phyloP scores from a whole-genome alignment of 192 early-diverging fungal genomes.

The Entomortierella lignicola region DNA sequence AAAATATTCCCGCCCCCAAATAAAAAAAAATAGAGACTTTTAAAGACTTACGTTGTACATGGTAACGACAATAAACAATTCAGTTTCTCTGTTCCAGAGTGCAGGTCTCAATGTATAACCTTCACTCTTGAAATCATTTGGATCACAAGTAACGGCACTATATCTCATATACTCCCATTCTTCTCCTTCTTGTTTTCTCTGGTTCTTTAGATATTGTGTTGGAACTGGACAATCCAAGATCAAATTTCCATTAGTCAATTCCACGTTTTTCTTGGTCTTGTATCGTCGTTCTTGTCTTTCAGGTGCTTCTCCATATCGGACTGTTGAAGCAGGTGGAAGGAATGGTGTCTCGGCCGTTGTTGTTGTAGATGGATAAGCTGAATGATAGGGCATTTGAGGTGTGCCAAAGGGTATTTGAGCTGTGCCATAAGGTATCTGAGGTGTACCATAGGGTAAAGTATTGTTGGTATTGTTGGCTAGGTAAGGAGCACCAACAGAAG shows the following conservation, averaged over 20 bases:
- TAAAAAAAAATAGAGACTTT: background rate
- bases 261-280: constrained; percentile 63
- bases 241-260: constrained; percentile 74
- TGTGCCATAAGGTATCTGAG: background rate
- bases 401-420: background rate
- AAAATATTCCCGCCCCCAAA: background rate
- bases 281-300: constrained; percentile 60
- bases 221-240: constrained; percentile 80
- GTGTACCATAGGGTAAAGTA: background rate
- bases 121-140: constrained; percentile 68
- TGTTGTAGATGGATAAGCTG: constrained; percentile 7
- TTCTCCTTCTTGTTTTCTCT: constrained; percentile 59
- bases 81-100: constrained; percentile 66
- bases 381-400: background rate
- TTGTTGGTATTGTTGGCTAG: constrained; percentile 2
- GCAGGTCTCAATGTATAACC: constrained; percentile 71
- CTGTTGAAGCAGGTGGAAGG: constrained; percentile 7
- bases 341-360: constrained; percentile 34
- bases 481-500: background rate
- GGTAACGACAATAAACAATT: constrained; percentile 78
- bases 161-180: constrained; percentile 84
- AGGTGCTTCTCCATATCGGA: constrained; percentile 55
- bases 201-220: constrained; percentile 62
- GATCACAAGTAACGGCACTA: constrained; percentile 77
- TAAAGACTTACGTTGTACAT: constrained; percentile 72